These are phyloP conservation scores for Lagenaria siceraria DNA, from an alignment of 306 rosid genomes.

Conservation along the genomic window DNA sequence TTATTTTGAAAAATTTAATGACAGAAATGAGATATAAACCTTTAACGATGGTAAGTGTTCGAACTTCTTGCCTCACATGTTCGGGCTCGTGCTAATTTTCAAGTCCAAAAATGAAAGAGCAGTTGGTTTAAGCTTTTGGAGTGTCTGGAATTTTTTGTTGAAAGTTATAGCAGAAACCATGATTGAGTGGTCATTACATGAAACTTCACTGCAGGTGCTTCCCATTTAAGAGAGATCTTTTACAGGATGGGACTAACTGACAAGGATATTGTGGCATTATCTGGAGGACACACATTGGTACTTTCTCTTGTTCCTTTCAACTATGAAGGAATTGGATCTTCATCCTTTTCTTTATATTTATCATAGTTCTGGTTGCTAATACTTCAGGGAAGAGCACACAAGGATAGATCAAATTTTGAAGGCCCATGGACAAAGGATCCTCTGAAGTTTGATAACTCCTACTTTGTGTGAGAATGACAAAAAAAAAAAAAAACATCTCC, in stretches of 20 bases:
- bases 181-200: neutral
- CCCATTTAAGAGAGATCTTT: constrained; percentile 58
- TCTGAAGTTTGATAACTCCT: constrained; percentile 72
- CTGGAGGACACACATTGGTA: constrained; percentile 95
- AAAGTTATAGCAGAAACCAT: neutral
- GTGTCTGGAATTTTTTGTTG: neutral
- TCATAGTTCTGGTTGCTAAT: neutral
- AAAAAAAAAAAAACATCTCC: neutral
- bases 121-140: neutral
- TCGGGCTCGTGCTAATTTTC: neutral
- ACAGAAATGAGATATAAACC: neutral
- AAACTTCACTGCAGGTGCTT: constrained; percentile 32
- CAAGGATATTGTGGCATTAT: constrained; percentile 71
- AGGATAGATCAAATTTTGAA: constrained; percentile 68
- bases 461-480: constrained; percentile 46
- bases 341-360: neutral
- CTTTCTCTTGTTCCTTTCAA: constrained; percentile 6
- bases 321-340: neutral
- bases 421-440: constrained; percentile 71
- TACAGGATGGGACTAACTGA: constrained; percentile 62
- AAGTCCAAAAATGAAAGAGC: neutral
- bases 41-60: neutral
- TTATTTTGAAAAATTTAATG: neutral
- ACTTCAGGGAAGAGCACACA: constrained; percentile 65
- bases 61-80: neutral